Base-by-base conservation (phyloP, 768 basidiomycete genomes). In the Brasilioporus rufonigricans region DNA sequence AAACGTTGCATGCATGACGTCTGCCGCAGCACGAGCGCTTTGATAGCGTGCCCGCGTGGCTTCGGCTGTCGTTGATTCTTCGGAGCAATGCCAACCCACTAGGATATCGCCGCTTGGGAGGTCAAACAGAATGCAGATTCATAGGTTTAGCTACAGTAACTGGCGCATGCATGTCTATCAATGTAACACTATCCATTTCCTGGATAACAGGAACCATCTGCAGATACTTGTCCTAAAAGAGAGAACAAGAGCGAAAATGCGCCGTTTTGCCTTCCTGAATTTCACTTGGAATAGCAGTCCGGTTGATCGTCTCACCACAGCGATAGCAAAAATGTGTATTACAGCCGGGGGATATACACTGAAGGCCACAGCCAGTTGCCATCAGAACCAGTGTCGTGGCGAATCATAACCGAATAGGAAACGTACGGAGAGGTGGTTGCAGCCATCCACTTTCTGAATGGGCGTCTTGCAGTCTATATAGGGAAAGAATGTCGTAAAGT, bases 401-500 rank as follows among this genome's bases (percentile, higher is more conserved):
- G 13, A 32, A 23, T 32, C 18, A 5, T 4, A 23, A 10, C 19
- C 40, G 33, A 39, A 27, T 12, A 23, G 24, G 35, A 35, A 24
- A 70, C 81, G 62, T 38, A 82, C 83, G 44, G 79, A 79, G 72
- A 85, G 81, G 63, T 85, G 82, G 58, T 84, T 78, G 59, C 83
- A 85, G 1, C 83, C 83, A 3, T 66, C 67, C 1, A 61, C 57
- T 55, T 82, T 85, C 60, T 81, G 77, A 26, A 81, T 76, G 0
- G 81, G 77, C 2, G 80, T 79, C 53, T 72, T 69, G 56, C 79
- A 79, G 5, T 75, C 78, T 78, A 56, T 9, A 27, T 2, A 29
- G 11, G 24, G 13, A 19, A 24, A 5, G 27, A 10, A 16, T 13
- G 27, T 38, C n/a, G 7, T 47, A 14, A 50, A 53, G 24, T 10